Base-by-base conservation (phyloP, 2,329 filamentous ascomycete species). In the Ophiosphaerella korrae region DNA sequence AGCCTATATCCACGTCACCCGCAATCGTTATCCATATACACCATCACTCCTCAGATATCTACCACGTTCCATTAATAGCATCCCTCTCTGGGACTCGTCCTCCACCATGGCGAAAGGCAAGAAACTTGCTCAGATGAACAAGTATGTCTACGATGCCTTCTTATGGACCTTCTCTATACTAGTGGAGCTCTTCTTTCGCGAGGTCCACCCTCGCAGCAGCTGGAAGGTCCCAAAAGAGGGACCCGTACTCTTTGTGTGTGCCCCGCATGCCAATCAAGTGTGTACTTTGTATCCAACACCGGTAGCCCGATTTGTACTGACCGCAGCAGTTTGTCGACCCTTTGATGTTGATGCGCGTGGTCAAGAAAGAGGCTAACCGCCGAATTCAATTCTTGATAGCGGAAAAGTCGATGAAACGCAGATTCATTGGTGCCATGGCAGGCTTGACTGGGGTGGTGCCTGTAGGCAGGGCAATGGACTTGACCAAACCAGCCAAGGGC, bases 101-200 rank as follows among this genome's bases (percentile, higher is more conserved):
- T 51, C 11, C 45, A 51, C 5, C 45, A 64, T 60, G 53, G 50
- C 41, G 44, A 53, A 64, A 56, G 64, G 63, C 64, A 70, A 70
- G 53, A 71, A 70, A 57, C 60, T 71, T 46, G 71, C 67, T 23
- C 51, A 85, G 45, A 88, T 89, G 86, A 86, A 84, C 65, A 82
- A 84, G 62, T 88, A 84, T 80, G 86, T 88, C 59, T 92, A 92
- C 73, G 89, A 92, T 76, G 80, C 86, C 52, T 88, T 92, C 67
- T 80, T 92, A 29, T 91, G 89, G 82, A 81, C 82, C 42, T 88
- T 92, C 71, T 89, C 88, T 36, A 84, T 97, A 58, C 81, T 97
- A 45, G 87, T 95, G 60, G 94, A 99, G 75, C 86, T 97, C 62
- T 99, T 99, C 84, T 99, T 99, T 80, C 88, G 94, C 63, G 94